These are phyloP conservation scores for Hirschfeldia incana DNA, from an alignment of 345 rosid genomes.

Conservation along the genomic window DNA sequence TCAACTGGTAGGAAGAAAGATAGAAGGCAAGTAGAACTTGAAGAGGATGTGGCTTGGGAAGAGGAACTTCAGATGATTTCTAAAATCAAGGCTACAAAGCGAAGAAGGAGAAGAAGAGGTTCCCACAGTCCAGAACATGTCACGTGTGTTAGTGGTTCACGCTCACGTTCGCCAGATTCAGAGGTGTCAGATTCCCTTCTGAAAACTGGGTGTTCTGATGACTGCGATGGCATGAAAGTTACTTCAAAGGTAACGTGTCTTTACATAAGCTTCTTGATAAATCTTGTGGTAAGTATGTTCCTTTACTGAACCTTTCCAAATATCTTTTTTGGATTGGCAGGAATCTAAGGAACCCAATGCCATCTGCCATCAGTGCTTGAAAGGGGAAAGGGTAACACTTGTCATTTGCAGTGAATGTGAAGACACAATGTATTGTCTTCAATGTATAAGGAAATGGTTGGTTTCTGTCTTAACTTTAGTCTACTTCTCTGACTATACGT, in stretches of 20 bases:
- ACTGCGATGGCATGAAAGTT: not conserved
- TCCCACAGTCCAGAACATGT: conserved; percentile 13
- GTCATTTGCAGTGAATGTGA: not conserved
- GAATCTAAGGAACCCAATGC: not conserved
- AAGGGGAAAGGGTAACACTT: not conserved
- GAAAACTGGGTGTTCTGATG: not conserved
- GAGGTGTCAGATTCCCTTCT: not conserved
- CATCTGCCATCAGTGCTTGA: not conserved
- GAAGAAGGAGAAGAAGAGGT: conserved; percentile 7
- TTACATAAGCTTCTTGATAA: not conserved
- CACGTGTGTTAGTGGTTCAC: not conserved
- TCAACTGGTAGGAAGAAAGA: not conserved
- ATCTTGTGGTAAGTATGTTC: not conserved
- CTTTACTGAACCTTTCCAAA: not conserved
- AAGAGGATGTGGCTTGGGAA: not conserved
- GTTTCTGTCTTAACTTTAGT: not conserved
- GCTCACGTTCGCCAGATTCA: conserved; percentile 9
- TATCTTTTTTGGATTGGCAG: not conserved
- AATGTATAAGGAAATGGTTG: not conserved
- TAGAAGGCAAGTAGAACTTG: not conserved
- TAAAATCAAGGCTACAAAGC: not conserved
- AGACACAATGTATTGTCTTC: not conserved
- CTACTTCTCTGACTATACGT: not conserved
- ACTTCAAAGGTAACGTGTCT: not conserved
- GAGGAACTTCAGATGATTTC: not conserved